These are phyloP conservation scores for Diophrys appendiculata DNA, from an alignment of 73 alveolate genomes.

Conservation along the genomic window DNA sequence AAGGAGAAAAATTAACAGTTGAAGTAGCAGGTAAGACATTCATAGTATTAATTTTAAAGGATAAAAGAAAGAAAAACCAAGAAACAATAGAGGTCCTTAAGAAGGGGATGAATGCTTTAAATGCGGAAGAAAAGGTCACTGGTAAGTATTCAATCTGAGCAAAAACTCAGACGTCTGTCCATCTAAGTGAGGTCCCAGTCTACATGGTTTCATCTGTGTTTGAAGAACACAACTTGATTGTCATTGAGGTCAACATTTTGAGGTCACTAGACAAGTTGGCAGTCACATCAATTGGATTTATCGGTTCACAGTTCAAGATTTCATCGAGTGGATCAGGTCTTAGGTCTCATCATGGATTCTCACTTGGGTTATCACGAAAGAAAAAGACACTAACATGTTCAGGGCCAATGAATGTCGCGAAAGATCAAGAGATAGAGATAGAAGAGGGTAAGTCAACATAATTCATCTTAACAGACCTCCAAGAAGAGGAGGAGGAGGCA, in stretches of 20 bases:
- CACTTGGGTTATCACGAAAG: too few species aligned
- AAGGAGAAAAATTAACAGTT: constrained; percentile 26
- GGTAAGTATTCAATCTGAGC: constrained; percentile 19
- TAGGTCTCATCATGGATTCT: too few species aligned
- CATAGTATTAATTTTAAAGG: not conserved
- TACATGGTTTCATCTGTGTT: too few species aligned
- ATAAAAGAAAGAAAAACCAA: constrained; percentile 1
- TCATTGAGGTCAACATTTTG: too few species aligned
- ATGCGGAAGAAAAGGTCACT: constrained; percentile 37
- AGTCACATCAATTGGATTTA: too few species aligned
- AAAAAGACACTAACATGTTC: not conserved
- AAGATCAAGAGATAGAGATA: not conserved
- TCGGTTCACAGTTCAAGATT: too few species aligned
- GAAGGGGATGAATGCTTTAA: constrained; percentile 33
- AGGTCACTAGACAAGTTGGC: too few species aligned
- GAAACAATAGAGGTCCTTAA: constrained; percentile 22
- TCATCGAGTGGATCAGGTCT: too few species aligned
- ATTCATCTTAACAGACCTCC: not conserved
- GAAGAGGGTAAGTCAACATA: constrained; percentile 8
- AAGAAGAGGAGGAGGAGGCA: constrained; percentile 4
- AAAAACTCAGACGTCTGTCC: too few species aligned
- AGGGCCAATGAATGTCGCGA: constrained; percentile 41
- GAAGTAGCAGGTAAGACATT: constrained; percentile 35
- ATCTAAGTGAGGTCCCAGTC: too few species aligned
- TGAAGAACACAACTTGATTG: too few species aligned